Percentiles rank a stretch among this genome's conserved stretches.
These are phyloP conservation scores for Angophora floribunda DNA, from an alignment of 345 rosid genomes.

Conservation along the genomic window DNA sequence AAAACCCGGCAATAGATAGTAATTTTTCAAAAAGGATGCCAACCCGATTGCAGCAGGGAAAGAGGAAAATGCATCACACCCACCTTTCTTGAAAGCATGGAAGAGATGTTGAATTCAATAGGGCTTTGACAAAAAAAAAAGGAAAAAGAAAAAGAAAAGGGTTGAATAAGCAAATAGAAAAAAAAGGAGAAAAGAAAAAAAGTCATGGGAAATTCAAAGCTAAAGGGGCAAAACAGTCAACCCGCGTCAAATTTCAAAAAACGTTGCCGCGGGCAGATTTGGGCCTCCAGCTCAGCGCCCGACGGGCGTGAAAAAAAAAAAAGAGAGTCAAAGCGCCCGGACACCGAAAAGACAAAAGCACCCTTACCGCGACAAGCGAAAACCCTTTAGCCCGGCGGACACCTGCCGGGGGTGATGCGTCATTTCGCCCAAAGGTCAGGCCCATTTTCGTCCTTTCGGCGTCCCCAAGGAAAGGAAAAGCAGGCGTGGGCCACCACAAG, in stretches of 20 bases:
- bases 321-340: background rate
- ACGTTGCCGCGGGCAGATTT: background rate
- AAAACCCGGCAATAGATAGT: background rate
- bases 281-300: background rate
- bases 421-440: background rate
- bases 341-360: conserved; percentile 23
- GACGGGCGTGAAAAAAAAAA: background rate
- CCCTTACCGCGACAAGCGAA: background rate
- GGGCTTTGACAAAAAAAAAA: background rate
- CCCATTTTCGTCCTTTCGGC: background rate
- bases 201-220: background rate
- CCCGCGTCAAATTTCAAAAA: background rate
- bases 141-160: background rate
- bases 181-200: background rate
- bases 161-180: background rate
- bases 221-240: conserved; percentile 7
- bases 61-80: background rate
- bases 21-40: background rate
- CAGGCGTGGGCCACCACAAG: background rate
- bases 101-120: background rate
- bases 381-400: background rate
- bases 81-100: background rate
- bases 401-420: background rate
- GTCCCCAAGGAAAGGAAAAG: background rate
- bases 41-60: background rate